Percentiles rank a stretch among this genome's conserved stretches.
Evolutionary conservation across 768 basidiomycete species (phyloP).

Genomic region (Suillus discolor): DNA sequence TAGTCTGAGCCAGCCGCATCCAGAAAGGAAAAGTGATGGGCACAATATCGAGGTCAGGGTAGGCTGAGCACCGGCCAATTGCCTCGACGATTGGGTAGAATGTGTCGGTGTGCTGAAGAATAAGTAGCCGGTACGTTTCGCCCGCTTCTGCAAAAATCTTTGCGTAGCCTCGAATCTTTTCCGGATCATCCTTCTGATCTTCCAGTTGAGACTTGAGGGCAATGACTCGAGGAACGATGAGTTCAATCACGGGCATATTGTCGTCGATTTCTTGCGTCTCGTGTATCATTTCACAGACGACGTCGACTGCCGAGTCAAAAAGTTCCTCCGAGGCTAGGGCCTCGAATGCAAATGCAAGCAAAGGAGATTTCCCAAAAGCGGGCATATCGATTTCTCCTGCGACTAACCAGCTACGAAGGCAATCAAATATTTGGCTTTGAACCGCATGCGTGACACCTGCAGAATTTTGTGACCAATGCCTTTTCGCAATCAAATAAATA

Average conservation of each 20-base stretch:
- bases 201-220: conserved; percentile 65
- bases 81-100: conserved; percentile 96
- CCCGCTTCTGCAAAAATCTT: conserved; percentile 97
- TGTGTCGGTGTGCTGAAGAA: conserved; percentile 87
- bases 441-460: conserved; percentile 83
- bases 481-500: neutral
- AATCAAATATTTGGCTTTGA: conserved; percentile 81
- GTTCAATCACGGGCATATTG: conserved; percentile 85
- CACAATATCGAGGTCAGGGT: conserved; percentile 92
- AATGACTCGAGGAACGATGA: conserved; percentile 86
- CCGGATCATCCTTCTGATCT: conserved; percentile 72
- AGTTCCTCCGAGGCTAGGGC: conserved; percentile 82
- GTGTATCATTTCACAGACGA: conserved; percentile 93
- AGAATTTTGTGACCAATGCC: neutral
- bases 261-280: conserved; percentile 98
- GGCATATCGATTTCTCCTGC: conserved; percentile 79
- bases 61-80: conserved; percentile 91
- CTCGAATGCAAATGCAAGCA: conserved; percentile 83
- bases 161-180: conserved; percentile 86
- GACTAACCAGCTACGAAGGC: conserved; percentile 84
- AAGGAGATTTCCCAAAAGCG: conserved; percentile 70
- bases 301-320: conserved; percentile 93
- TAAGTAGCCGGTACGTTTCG: conserved; percentile 88
- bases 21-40: conserved; percentile 98
- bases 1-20: conserved; percentile 92